Evolutionary conservation across 768 basidiomycete species (phyloP), one percentile per base, ranked within the genome.

Genomic region (Tephrocybe sp.): DNA sequence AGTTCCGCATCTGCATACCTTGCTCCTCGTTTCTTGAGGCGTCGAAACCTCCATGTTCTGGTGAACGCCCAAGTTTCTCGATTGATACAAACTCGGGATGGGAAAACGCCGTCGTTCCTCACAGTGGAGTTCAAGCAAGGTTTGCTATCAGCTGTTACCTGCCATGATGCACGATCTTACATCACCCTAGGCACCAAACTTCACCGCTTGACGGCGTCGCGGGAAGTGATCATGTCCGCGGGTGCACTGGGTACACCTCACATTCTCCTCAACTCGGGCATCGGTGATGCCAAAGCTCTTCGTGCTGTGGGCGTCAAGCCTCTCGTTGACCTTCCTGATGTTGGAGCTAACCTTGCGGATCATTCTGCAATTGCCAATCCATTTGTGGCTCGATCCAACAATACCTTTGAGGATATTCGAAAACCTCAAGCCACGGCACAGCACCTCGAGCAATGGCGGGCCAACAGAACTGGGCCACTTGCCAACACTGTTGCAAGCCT

Each of bases 1-100:
- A 68, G 62, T 46, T 58, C 67, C 16, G 67, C 67, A 9, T 61
- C 64, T 5, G 57, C 66, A 1, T 69, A 71, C 49, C 54, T 71
- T 19, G 61, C 59, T 1, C 57, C 62, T 1, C 53, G 65, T 10
- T 64, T 56, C 25, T 38, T 58, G 7, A 49, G 42, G 2, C 61
- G 69, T 1, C 44, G 57, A 6, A 71, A 70, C 43, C 53, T 70
- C 4, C 45, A 66, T 29, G 59, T 71, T 22, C 42, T 71, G 7
- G 48, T 61, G n/a, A 48, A 59, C 33, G 53, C 59, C 24, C 51
- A 57, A n/a, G 64, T 60, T 3, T 61, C 62, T 7, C 57, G 60
- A 1, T 33, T 64, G 2, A 19, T 64, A 5, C 36, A 52, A n/a
- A 58, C 60, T 47, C 57, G 4, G 3, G 21, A 13, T 25, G 30